Evolutionary conservation across 305 asterid genomes (phyloP), one percentile per base, ranked within the genome.

Genomic region (Caryopteris hybrid): DNA sequence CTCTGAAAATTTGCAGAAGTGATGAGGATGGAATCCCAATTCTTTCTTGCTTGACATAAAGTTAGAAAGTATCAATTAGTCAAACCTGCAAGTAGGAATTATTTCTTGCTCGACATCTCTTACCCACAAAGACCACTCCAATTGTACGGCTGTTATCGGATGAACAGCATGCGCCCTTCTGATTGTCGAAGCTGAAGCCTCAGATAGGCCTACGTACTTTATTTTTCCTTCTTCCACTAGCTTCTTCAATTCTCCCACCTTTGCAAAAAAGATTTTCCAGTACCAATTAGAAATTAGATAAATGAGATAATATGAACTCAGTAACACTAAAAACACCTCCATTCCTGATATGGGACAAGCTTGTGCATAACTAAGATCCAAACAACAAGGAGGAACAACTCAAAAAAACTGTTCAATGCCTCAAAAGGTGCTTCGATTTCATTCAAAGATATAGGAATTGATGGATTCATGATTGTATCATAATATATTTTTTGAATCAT

Each of bases 191-290:
- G 72, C 67, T 0, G 72, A 75, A 1, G 79, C 79, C 43, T 75
- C 79, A 0, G 79, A 75, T 4, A 75, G 69, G 3, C 79, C 79
- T 3, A 75, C 10, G n/a, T 69, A 75, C 29, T 75, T 75, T 38
- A 75, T 64, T 31, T 70, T 75, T 5, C 80, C 80, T 70, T 75
- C 80, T 46, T 75, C 76, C 18, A 70, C 76, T 21, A 75, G 60
- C 50, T 75, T 75, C 64, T 75, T 75, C 0, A 76, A 64, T 22
- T 70, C 80, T 48, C 80, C 76, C 23, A 76, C 27, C 80, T 76
- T 16, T 4, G 13, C 25, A 36, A 48, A 31, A n/a, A 12, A 3
- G n/a, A 27, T 14, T n/a, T 29, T 27, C 38, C 36, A 20, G 7
- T 3, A 16, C 27, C 16, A 54, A 27, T 27, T 27, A 54, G 42